These are phyloP conservation scores for Scheffersomyces quercinus DNA, from an alignment of 1,139 yeast genomes.

Conservation along the genomic window DNA sequence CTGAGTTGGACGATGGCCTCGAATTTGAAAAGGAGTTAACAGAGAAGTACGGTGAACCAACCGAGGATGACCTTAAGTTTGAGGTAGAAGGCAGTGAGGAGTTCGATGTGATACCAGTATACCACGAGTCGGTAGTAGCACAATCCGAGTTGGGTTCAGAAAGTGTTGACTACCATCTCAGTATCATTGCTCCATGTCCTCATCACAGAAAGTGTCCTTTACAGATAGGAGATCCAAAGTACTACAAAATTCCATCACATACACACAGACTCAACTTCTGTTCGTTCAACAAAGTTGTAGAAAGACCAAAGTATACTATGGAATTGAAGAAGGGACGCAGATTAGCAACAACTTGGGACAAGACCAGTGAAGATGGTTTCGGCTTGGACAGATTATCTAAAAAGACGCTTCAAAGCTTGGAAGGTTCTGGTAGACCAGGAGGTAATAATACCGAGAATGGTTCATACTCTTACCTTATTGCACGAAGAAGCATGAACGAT, in stretches of 20 bases:
- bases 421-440: conserved; percentile 69
- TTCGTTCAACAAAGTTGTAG: conserved; percentile 69
- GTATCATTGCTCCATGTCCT: conserved; percentile 84
- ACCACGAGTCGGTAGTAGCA: conserved; percentile 13
- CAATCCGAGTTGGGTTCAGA: conserved; percentile 13
- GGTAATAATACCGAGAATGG: conserved; percentile 75
- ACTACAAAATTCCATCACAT: conserved; percentile 58
- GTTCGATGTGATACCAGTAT: conserved; percentile 36
- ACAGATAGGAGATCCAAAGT: conserved; percentile 73
- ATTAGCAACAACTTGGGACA: conserved; percentile 74
- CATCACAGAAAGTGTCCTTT: conserved; percentile 89
- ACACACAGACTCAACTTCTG: conserved; percentile 72
- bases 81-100: conserved; percentile 47
- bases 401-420: conserved; percentile 27
- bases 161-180: conserved; percentile 52
- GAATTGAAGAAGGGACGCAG: conserved; percentile 83
- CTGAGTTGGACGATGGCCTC: conserved; percentile 11
- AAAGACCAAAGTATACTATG: conserved; percentile 73
- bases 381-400: conserved; percentile 40
- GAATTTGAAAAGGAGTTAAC: conserved; percentile 38
- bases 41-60: conserved; percentile 41
- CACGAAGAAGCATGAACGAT: conserved; percentile 55
- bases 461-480: conserved; percentile 73
- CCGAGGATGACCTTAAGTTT: conserved; percentile 47
- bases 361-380: conserved; percentile 51